Percentiles rank a stretch among this genome's conserved stretches.
Evolutionary conservation across 768 basidiomycete genomes (phyloP).

Genomic region (Rhodotorula graminis): DNA sequence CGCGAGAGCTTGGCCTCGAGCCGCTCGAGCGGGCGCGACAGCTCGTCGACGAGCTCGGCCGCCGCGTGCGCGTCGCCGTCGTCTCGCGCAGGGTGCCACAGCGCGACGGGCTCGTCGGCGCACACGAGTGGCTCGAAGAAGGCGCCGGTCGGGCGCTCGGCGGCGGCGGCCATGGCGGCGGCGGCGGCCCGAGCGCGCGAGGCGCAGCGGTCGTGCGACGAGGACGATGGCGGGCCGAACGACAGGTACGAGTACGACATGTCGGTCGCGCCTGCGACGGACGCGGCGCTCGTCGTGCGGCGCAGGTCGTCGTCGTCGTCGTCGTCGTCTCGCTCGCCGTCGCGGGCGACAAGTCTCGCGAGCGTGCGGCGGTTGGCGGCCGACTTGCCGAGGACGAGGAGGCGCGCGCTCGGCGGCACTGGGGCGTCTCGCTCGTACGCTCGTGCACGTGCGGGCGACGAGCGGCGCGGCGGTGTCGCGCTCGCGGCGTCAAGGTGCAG

Average conservation of each 20-base stretch:
- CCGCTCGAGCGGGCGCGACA: slow-evolving; percentile 6
- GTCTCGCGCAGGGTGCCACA: not conserved
- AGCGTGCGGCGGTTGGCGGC: slow-evolving; percentile 17
- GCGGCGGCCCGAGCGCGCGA: not conserved
- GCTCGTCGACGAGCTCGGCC: not conserved
- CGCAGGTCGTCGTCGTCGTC: slow-evolving; percentile 4
- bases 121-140: not conserved
- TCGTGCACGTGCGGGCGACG: no score
- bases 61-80: not conserved
- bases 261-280: slow-evolving; percentile 2
- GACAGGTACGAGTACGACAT: slow-evolving; percentile 16
- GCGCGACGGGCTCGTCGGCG: not conserved
- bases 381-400: slow-evolving; percentile 26
- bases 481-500: slow-evolving; percentile 1
- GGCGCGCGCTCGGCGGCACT: not conserved
- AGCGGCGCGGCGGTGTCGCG: no score
- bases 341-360: slow-evolving; percentile 6
- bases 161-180: not conserved
- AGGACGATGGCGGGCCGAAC: not conserved
- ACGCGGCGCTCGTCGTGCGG: not conserved
- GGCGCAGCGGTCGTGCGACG: not conserved
- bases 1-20: slow-evolving; percentile 23
- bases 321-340: slow-evolving; percentile 1
- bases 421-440: no score
- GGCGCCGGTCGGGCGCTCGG: no score